A percentile compares a stretch with the other conserved stretches of the same genome.
Evolutionary conservation across 495 filamentous ascomycete genomes (phyloP).

Genomic region (Durotheca rogersii): DNA sequence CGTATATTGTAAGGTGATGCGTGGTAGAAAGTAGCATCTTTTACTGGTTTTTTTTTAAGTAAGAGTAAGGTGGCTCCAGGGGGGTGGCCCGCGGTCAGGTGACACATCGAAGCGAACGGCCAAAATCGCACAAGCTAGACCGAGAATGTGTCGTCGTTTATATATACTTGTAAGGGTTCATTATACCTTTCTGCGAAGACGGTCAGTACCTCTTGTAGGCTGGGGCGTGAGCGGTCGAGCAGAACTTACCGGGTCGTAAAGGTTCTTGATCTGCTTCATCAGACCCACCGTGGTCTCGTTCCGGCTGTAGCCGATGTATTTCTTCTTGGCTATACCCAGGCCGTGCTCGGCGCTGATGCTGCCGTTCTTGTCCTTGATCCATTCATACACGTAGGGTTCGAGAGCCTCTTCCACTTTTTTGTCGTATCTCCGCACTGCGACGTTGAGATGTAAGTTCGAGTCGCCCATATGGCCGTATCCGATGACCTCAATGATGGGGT

Average conservation of each 20-base stretch:
- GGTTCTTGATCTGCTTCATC: constrained; percentile 90
- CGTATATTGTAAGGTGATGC: too few relatives aligned
- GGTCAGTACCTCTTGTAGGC: constrained; percentile 7
- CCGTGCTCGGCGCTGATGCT: constrained; percentile 97
- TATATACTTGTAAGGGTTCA: constrained; percentile 94
- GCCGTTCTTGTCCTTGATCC: constrained; percentile 82
- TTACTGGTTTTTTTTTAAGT: too few relatives aligned
- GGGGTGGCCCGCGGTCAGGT: too few relatives aligned
- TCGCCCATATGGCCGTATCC: constrained; percentile 99
- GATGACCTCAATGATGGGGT: constrained; percentile 84
- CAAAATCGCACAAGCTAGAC: too few relatives aligned
- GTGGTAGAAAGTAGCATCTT: too few relatives aligned
- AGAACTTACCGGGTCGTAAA: constrained; percentile 84
- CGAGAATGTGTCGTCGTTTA: too few relatives aligned
- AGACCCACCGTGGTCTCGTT: constrained; percentile 78
- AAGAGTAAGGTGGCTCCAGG: too few relatives aligned
- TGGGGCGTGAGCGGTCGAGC: background rate
- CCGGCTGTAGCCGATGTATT: constrained; percentile 89
- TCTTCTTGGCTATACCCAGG: constrained; percentile 89
- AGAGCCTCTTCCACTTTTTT: constrained; percentile 84
- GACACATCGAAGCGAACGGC: too few relatives aligned
- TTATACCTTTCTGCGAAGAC: constrained; percentile 71
- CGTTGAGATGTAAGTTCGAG: constrained; percentile 89
- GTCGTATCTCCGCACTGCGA: constrained; percentile 77
- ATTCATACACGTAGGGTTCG: constrained; percentile 96